Evolutionary conservation across 495 filamentous ascomycete species (phyloP).

Genomic region (Cetradonia linearis): DNA sequence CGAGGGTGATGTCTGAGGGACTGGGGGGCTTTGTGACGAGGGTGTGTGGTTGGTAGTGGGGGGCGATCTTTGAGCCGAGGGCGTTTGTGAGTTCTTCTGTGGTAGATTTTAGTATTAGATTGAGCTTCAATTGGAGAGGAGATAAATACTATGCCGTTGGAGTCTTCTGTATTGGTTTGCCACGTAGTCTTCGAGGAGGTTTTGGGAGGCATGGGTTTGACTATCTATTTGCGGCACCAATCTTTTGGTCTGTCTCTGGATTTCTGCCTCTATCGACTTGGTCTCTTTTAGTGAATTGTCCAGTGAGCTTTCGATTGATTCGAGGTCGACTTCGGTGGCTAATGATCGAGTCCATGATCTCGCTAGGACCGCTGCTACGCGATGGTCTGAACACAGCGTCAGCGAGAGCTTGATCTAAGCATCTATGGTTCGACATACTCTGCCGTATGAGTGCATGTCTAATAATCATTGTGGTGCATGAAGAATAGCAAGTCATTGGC

Average conservation of each 20-base stretch:
- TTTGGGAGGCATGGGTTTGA: slow-evolving; percentile 15
- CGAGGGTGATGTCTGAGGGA: no score
- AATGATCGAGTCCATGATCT: slow-evolving; percentile 21
- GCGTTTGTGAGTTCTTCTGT: slow-evolving; percentile 25
- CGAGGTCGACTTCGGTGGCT: slow-evolving; percentile 19
- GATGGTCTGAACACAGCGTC: slow-evolving; percentile 8
- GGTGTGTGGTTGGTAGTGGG: slow-evolving; percentile 57
- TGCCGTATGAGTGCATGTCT: slow-evolving; percentile 20
- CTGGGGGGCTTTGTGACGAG: slow-evolving; percentile 60
- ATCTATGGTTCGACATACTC: neutral
- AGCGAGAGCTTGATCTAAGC: neutral
- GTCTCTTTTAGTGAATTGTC: slow-evolving; percentile 18
- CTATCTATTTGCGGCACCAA: slow-evolving; percentile 22
- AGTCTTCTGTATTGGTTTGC: slow-evolving; percentile 8
- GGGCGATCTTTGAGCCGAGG: slow-evolving; percentile 44
- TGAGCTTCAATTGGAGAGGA: neutral
- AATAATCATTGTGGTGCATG: slow-evolving; percentile 19
- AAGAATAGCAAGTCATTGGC: neutral
- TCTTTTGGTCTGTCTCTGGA: slow-evolving; percentile 14
- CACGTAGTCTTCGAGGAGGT: slow-evolving; percentile 15
- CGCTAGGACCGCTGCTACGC: neutral
- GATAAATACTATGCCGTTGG: slow-evolving; percentile 14
- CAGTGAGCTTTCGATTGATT: slow-evolving; percentile 22
- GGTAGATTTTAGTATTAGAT: neutral
- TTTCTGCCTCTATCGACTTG: slow-evolving; percentile 21